Evolutionary conservation across 441 rosid genomes (phyloP).

Genomic region (Populus hybrid): DNA sequence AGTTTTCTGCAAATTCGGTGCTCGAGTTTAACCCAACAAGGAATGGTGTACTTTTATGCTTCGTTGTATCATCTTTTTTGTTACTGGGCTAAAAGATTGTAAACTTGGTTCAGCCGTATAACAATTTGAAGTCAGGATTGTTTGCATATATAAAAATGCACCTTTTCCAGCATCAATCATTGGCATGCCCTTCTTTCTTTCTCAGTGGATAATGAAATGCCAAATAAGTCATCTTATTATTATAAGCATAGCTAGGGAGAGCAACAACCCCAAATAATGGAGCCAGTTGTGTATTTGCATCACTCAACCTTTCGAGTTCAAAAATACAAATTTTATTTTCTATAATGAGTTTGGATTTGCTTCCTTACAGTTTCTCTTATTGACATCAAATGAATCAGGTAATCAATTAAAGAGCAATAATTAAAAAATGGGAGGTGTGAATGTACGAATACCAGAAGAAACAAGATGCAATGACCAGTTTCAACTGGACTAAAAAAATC

Average conservation of each 20-base stretch:
- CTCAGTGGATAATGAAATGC: no score
- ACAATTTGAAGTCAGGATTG: not conserved
- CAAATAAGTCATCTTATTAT: no score
- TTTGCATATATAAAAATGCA: not conserved
- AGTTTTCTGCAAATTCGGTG: no score
- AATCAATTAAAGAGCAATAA: not conserved
- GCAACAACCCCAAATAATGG: not conserved
- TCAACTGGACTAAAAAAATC: not conserved
- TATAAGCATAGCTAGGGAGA: no score
- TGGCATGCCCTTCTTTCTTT: not conserved
- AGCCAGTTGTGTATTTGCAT: not conserved
- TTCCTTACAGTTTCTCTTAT: slow-evolving; percentile 25
- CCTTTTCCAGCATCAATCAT: not conserved
- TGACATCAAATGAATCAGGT: slow-evolving; percentile 14
- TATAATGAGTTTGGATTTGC: slow-evolving; percentile 20
- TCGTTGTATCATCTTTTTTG: no score
- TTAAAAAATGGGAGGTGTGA: not conserved
- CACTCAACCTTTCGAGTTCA: not conserved
- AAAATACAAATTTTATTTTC: slow-evolving; percentile 27
- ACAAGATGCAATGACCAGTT: not conserved
- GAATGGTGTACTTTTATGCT: no score
- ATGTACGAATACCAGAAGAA: slow-evolving; percentile 4
- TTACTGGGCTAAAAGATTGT: no score
- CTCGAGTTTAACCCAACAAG: no score
- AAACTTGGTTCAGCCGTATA: no score